Conservation (phyloP, 225 moss, liverwort and hornwort species). For the Rhytidiadelphus loreus region DNA sequence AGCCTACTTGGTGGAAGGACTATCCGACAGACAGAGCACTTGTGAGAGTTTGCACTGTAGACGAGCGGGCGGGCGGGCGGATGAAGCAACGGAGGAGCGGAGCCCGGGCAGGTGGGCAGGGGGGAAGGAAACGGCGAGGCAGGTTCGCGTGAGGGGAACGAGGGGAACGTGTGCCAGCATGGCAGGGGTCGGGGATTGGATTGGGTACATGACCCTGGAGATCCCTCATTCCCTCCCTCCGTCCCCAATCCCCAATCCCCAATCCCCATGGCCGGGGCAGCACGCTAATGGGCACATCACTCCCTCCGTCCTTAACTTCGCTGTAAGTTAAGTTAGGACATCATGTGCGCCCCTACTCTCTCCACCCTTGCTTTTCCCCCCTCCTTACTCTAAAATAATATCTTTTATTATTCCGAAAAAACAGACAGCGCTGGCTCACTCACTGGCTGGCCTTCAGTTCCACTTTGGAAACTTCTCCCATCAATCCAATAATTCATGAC, state of each 20-base stretch:
- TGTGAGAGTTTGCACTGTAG: background rate
- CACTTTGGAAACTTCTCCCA: background rate
- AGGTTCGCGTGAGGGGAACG: background rate
- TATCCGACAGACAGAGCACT: background rate
- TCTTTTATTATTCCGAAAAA: background rate
- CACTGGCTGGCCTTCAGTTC: background rate
- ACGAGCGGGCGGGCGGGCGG: background rate
- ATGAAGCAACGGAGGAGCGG: background rate
- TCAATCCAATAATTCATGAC: background rate
- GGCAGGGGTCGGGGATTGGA: background rate
- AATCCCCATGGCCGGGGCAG: background rate
- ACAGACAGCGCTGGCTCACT: too few relatives aligned
- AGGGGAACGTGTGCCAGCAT: background rate
- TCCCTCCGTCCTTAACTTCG: too few relatives aligned
- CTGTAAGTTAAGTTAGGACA: background rate
- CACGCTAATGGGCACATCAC: background rate
- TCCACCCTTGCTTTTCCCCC: background rate
- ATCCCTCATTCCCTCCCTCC: background rate
- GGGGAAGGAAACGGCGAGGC: background rate
- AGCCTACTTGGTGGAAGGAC: background rate
- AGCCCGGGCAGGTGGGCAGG: background rate
- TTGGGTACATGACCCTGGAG: slow-evolving; percentile 10
- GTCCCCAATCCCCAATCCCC: too few relatives aligned
- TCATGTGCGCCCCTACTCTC: background rate
- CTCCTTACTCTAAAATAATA: background rate